These are phyloP conservation scores for Plenodomus lindquistii DNA, from an alignment of 2,329 filamentous ascomycete genomes.

Conservation along the genomic window DNA sequence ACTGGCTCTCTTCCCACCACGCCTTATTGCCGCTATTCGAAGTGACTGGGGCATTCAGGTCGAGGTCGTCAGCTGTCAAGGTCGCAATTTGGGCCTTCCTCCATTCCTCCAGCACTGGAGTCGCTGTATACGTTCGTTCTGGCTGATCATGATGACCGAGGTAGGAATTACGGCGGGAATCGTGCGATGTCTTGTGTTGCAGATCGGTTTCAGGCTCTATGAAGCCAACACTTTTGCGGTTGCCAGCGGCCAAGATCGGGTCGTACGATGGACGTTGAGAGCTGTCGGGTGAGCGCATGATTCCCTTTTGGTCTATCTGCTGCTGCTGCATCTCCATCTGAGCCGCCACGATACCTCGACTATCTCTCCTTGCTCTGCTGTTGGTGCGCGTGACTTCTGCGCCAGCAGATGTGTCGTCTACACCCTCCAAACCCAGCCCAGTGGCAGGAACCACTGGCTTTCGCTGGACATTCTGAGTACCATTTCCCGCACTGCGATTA, in stretches of 20 bases:
- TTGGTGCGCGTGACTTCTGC: constrained; percentile 40
- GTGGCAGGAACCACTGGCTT: constrained; percentile 28
- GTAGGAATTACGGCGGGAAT: constrained; percentile 36
- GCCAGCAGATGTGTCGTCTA: constrained; percentile 31
- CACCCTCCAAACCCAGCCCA: constrained; percentile 38
- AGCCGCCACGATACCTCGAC: constrained; percentile 39
- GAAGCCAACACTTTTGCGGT: constrained; percentile 49
- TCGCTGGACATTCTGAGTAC: constrained; percentile 23
- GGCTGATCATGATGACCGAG: constrained; percentile 48
- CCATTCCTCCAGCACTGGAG: constrained; percentile 64
- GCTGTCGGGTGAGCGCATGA: constrained; percentile 37
- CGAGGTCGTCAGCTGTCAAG: constrained; percentile 49
- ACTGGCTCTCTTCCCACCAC: constrained; percentile 75
- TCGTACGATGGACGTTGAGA: constrained; percentile 33
- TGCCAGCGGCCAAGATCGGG: constrained; percentile 35
- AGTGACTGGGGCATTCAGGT: constrained; percentile 41
- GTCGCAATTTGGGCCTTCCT: constrained; percentile 45
- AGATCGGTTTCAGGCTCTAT: constrained; percentile 30
- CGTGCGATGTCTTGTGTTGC: constrained; percentile 24
- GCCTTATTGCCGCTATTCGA: constrained; percentile 47
- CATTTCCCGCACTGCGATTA: constrained; percentile 28
- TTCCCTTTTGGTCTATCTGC: constrained; percentile 41
- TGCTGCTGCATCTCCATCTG: constrained; percentile 47
- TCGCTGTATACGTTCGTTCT: constrained; percentile 59
- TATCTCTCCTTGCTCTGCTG: constrained; percentile 38